phyloP scores from a whole-genome alignment of 2,329 filamentous ascomycete species.

The Verticillium longisporum region DNA sequence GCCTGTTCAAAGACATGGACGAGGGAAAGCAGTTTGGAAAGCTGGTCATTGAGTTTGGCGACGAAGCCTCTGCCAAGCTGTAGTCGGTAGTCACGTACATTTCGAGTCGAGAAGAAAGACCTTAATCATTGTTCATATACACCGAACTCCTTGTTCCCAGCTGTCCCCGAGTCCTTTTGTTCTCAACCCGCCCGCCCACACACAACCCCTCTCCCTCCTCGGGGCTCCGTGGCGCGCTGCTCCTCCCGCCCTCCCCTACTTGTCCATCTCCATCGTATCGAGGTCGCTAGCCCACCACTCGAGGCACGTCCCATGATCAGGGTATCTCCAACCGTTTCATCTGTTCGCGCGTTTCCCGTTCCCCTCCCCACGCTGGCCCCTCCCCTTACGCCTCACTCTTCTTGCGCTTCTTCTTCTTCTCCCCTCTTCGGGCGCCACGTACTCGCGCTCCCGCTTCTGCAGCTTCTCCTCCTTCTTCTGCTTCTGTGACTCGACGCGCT shows the following conservation, averaged over 20 bases:
- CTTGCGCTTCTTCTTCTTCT: slow-evolving; percentile 57
- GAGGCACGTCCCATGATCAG: background rate
- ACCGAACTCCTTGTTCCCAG: background rate
- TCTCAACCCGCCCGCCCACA: background rate
- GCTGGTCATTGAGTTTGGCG: slow-evolving; percentile 68
- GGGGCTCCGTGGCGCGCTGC: too few species aligned
- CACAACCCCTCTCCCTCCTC: too few species aligned
- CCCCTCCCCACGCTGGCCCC: slow-evolving; percentile 11
- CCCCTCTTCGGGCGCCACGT: slow-evolving; percentile 76
- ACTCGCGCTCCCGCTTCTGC: slow-evolving; percentile 78
- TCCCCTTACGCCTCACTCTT: slow-evolving; percentile 30
- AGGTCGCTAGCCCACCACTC: background rate
- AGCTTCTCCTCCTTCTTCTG: slow-evolving; percentile 83
- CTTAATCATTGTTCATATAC: background rate
- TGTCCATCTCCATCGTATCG: background rate
- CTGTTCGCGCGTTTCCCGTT: too few species aligned
- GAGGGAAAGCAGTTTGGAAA: slow-evolving; percentile 86
- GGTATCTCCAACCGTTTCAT: background rate
- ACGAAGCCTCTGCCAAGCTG: slow-evolving; percentile 31
- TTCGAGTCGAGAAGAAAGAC: background rate
- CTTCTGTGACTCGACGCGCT: slow-evolving; percentile 76
- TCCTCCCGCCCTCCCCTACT: too few species aligned
- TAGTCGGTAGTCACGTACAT: slow-evolving; percentile 15
- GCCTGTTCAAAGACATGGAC: slow-evolving; percentile 83
- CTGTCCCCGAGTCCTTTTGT: background rate